Base-by-base conservation (phyloP, 371 early-diverging fungal species). In the Nosema muscidifuracis region DNA sequence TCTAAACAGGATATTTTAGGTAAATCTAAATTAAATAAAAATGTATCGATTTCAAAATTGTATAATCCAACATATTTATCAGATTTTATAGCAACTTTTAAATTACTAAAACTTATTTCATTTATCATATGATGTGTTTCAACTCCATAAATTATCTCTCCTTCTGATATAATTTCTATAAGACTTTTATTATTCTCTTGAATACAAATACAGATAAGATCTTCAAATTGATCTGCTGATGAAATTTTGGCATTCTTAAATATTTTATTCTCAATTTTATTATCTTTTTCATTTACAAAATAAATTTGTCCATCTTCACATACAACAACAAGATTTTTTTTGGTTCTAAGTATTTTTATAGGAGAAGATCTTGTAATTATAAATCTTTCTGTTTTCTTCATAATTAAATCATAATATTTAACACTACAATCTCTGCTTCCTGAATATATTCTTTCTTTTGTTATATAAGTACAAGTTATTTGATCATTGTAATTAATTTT, bases 381-480 rank as follows among this genome's bases (percentile, higher is more conserved):
- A 24, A 73, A 24, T 33, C 31, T 64, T 6, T 4, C 34, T 2
- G 51, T 30, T 36, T 24, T 60, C 16, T 70, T 62, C 15, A 0
- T 56, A 2, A 7, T 9, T 38, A 77, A 44, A 58, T 70, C 43
- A 28, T 74, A 64, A 6, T 55, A 4, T 28, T 73, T 42, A 0
- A 77, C 64, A 4, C 69, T 65, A 43, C 65, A 58, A 36, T 77
- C 77, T 20, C 24, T 55, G n/a, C 57, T 38, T 42, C 68, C 58
- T n/a, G 74, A 65, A 16, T 73, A 0, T 2, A 73, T 15, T 9
- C 28, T 67, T 20, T 65, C 34, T 36, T 68, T 38, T 16, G 71
- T 16, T n/a, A 77, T 55, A 15, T 16, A 30, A 13, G 69, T 55
- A 26, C 31, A 43, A 34, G 55, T 60, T 30, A 73, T 73, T 2